A percentile compares a stretch with the other conserved stretches of the same genome.
Conservation (phyloP, 177 flowering plant species). For the Telopea speciosissima region DNA sequence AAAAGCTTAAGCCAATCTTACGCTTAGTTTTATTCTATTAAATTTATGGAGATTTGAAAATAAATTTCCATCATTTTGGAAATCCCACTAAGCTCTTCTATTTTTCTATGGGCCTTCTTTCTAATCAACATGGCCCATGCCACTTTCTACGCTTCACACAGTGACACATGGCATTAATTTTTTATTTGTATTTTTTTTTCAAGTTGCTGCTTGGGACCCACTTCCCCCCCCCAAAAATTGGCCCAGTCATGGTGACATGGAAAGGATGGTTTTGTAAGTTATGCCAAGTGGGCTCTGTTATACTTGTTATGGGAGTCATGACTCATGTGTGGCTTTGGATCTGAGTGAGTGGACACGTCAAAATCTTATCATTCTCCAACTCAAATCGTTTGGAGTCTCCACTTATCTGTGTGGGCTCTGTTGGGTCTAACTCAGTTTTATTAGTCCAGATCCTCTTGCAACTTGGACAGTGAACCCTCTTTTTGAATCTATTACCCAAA, state of each 20-base stretch:
- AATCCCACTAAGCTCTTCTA: background rate
- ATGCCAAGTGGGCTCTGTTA: background rate
- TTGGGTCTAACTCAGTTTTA: background rate
- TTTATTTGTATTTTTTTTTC: no score
- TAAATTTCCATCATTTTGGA: slow-evolving; percentile 1
- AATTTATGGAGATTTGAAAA: background rate
- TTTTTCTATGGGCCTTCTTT: background rate
- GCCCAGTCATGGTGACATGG: background rate
- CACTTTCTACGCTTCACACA: background rate
- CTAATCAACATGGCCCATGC: slow-evolving; percentile 1
- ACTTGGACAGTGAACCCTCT: no score
- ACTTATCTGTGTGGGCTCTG: background rate
- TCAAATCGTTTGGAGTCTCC: background rate
- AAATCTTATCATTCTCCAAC: background rate
- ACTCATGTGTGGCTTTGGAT: background rate
- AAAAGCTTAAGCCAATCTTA: background rate
- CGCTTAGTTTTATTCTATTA: background rate
- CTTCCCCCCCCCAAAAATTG: background rate
- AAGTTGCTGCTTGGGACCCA: background rate
- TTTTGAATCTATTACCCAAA: no score
- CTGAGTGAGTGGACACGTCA: background rate
- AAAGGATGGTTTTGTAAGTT: background rate
- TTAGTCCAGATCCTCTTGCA: no score
- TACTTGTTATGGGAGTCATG: background rate
- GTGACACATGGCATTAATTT: background rate